Evolutionary conservation across 2,329 filamentous ascomycete species (phyloP).

Genomic region (Emericellopsis cladophorae): DNA sequence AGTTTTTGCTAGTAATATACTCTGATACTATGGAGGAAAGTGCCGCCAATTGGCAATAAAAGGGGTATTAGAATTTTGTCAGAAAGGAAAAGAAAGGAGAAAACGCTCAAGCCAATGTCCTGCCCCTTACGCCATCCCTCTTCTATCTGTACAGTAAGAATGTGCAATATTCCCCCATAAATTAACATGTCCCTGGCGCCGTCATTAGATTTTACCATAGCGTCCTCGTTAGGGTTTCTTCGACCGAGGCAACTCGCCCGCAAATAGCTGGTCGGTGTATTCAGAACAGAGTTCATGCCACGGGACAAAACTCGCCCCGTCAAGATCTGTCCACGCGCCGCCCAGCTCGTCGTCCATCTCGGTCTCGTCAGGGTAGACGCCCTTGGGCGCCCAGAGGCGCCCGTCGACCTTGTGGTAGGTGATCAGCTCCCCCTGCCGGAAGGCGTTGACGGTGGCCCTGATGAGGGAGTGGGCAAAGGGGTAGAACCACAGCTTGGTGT

Average conservation of each 20-base stretch:
- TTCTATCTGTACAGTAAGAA: no score
- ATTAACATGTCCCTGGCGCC: no score
- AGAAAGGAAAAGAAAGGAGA: no score
- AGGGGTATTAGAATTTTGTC: no score
- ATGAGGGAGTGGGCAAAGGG: constrained; percentile 18
- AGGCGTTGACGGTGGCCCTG: constrained; percentile 11
- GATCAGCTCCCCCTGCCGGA: constrained; percentile 10
- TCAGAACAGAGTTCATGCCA: constrained; percentile 14
- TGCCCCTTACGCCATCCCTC: no score
- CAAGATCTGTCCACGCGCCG: constrained; percentile 8
- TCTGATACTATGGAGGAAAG: no score
- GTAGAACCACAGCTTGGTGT: constrained; percentile 23
- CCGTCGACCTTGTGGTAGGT: constrained; percentile 15
- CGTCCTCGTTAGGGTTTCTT: no score
- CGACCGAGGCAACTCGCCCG: constrained; percentile 6
- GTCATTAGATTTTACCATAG: no score
- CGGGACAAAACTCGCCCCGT: constrained; percentile 12
- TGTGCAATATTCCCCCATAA: no score
- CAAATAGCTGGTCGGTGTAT: constrained; percentile 10
- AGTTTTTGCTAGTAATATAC: no score
- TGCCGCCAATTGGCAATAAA: no score
- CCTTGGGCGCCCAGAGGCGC: constrained; percentile 13
- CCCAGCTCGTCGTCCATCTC: constrained; percentile 6
- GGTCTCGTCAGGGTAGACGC: constrained; percentile 4
- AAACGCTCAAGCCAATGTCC: no score